phyloP scores from a whole-genome alignment of 1,284 basidiomycete genomes.

The Rhodotorula sp. region DNA sequence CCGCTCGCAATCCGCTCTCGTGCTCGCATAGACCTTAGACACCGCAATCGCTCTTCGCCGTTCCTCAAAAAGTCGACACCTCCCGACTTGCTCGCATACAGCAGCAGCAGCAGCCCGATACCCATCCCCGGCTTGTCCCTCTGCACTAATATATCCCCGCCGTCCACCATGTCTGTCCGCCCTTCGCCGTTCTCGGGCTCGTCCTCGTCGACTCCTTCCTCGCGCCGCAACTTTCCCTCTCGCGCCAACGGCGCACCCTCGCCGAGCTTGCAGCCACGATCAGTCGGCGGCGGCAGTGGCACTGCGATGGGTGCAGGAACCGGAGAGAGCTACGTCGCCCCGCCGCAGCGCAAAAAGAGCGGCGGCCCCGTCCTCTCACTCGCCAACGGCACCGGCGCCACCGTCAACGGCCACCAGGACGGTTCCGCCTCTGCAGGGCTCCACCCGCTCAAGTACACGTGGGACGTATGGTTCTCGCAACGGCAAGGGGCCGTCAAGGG shows the following conservation, averaged over 20 bases:
- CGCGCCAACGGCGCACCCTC: neutral
- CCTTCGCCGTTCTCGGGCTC: conserved; percentile 10
- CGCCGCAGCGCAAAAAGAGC: conserved; percentile 14
- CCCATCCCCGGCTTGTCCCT: neutral
- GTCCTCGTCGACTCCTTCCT: conserved; percentile 6
- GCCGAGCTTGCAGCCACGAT: neutral
- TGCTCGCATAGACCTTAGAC: neutral
- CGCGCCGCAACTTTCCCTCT: conserved; percentile 8
- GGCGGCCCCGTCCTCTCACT: conserved; percentile 32
- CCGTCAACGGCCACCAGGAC: neutral
- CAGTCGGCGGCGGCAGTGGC: neutral
- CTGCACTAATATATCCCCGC: neutral
- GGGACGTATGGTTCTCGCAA: conserved; percentile 41
- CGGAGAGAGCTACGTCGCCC: neutral
- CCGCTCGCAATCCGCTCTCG: too few species aligned
- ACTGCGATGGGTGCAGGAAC: neutral
- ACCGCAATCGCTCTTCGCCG: neutral
- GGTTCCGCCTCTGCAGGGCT: neutral
- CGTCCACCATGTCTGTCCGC: conserved; percentile 23
- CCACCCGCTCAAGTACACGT: conserved; percentile 41
- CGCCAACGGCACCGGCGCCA: conserved; percentile 1
- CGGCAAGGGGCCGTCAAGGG: conserved; percentile 19
- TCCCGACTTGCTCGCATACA: neutral
- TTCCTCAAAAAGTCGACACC: neutral
- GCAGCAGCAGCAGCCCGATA: neutral